These are phyloP conservation scores for Kokia cookei DNA, from an alignment of 441 rosid genomes.

Conservation along the genomic window DNA sequence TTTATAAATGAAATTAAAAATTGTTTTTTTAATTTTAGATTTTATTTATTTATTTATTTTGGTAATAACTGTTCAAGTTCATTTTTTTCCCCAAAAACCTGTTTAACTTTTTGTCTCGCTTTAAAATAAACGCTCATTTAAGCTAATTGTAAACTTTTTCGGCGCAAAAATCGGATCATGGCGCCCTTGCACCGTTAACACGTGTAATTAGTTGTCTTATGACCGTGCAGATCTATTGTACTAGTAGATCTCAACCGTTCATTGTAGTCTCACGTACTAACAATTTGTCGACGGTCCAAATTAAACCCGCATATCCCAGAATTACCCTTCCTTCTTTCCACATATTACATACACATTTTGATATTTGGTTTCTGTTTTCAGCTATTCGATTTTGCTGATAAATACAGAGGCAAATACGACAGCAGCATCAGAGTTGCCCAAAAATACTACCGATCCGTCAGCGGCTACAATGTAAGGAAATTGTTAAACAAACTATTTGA, in stretches of 20 bases:
- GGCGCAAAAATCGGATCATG: slow-evolving; percentile 37
- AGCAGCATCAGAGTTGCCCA: slow-evolving; percentile 82
- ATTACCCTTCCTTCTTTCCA: background rate
- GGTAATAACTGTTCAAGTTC: background rate
- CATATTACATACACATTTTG: background rate
- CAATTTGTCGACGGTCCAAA: slow-evolving; percentile 26
- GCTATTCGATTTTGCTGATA: slow-evolving; percentile 91
- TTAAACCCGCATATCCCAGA: background rate
- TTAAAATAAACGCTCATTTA: background rate
- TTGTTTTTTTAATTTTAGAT: background rate
- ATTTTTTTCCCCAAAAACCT: background rate
- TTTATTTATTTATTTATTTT: background rate
- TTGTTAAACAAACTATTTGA: background rate
- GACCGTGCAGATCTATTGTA: slow-evolving; percentile 29
- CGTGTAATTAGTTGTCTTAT: slow-evolving; percentile 21
- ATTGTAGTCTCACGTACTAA: slow-evolving; percentile 27
- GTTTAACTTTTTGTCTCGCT: background rate
- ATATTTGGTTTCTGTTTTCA: slow-evolving; percentile 20
- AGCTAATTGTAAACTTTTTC: slow-evolving; percentile 5
- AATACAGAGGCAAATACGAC: slow-evolving; percentile 91
- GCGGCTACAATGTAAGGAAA: slow-evolving; percentile 61
- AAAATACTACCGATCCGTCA: slow-evolving; percentile 75
- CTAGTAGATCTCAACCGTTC: slow-evolving; percentile 35
- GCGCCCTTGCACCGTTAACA: slow-evolving; percentile 22
- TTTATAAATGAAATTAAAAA: no score